A percentile compares a stretch with the other conserved stretches of the same genome.
Conservation (phyloP, 2,329 filamentous ascomycete species). For the Diaporthe aspalathi region DNA sequence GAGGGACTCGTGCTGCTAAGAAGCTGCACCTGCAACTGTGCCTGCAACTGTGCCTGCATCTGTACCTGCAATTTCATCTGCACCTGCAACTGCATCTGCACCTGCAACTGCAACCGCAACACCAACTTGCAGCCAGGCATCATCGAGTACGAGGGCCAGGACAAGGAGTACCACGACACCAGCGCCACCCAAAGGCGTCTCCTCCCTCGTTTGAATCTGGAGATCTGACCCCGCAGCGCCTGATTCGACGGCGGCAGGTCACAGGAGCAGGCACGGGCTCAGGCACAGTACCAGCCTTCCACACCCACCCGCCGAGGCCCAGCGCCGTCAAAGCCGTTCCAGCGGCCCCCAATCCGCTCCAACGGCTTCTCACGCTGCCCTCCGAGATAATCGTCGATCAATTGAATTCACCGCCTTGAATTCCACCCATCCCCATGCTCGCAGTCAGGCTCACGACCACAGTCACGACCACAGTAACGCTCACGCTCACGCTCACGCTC, state of each 20-base stretch:
- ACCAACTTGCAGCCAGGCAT: constrained; percentile 12
- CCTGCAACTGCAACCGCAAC: constrained; percentile 15
- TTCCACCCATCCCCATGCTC: constrained; percentile 10
- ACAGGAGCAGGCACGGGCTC: neutral
- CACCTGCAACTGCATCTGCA: neutral
- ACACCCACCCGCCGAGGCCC: constrained; percentile 31
- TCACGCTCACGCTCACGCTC: constrained; percentile 6
- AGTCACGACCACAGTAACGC: neutral
- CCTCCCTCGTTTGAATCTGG: neutral
- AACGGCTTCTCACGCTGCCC: constrained; percentile 60
- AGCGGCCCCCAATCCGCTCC: constrained; percentile 55
- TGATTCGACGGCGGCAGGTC: constrained; percentile 22
- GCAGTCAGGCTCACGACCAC: constrained; percentile 6
- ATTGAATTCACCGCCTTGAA: constrained; percentile 36
- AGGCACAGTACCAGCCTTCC: constrained; percentile 10
- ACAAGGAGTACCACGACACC: neutral
- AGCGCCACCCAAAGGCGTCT: constrained; percentile 8
- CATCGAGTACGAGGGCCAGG: constrained; percentile 4
- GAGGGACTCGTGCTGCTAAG: constrained; percentile 17
- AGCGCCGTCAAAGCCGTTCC: constrained; percentile 55
- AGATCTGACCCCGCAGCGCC: constrained; percentile 18
- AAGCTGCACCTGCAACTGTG: constrained; percentile 8
- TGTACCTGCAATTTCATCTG: neutral
- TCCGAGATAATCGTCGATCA: constrained; percentile 41
- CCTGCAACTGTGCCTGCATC: constrained; percentile 1